Base-by-base conservation (phyloP, 768 basidiomycete genomes). In the Boletus barrowsii region DNA sequence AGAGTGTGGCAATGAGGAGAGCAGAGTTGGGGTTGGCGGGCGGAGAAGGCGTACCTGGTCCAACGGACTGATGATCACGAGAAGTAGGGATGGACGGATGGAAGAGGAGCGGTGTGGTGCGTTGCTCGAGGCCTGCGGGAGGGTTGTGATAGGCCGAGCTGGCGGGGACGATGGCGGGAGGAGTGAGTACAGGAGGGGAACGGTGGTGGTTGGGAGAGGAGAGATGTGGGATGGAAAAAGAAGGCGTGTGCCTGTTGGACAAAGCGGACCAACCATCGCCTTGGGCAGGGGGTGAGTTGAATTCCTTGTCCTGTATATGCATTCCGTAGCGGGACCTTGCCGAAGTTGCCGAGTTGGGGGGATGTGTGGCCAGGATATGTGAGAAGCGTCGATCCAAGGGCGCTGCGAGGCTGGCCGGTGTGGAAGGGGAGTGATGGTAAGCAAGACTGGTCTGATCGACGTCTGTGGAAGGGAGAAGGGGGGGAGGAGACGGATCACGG, bases 1-100 rank as follows among this genome's bases (percentile, higher is more conserved):
- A 90, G 61, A 93, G 82, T 40, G 90, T 88, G 55, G 79, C 80
- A 67, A 81, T 80, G 45, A 77, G 70, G 35, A 74, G 39, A 55
- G 53, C 58, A 59, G 65, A 59, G 64, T 59, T 67, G 58, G 62
- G 29, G 55, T 68, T 67, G 42, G 67, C 54, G 57, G 69, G 53
- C 52, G 62, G 58, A 54, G 68, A 51, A 47, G 58, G 60, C 18
- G 58, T 58, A 15, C 46, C 51, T 30, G 66, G 47, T 29, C 45
- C 44, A 13, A 44, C 13, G 22, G 61, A 49, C 29, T 57, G 63
- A 36, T 60, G 58, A 35, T 58, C 59, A 32, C 57, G 57, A 42
- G 65, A 17, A 18, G 65, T 15, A 40, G 60, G 64, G 36, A 62
- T 29, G 18, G 53, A 40, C 29, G 62, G 54, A 26, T 56, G 70